These are phyloP conservation scores for Plasmodium blacklocki DNA, from an alignment of 169 alveolate species.

Conservation along the genomic window DNA sequence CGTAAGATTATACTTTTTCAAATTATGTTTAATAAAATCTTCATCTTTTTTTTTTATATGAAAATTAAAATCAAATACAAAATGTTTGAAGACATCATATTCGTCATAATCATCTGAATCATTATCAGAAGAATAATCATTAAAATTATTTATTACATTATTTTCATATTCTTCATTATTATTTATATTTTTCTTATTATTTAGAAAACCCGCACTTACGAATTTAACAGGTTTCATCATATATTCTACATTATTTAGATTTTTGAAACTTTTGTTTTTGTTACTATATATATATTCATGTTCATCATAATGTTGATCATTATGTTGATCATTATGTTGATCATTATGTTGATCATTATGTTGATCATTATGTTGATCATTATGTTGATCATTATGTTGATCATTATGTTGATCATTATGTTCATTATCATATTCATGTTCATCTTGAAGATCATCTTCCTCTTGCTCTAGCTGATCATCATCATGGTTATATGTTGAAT, in stretches of 20 bases:
- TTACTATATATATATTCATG: no score
- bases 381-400: no score
- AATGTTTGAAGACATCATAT: constrained; percentile 62
- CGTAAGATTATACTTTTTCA: constrained; percentile 49
- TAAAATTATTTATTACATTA: no score
- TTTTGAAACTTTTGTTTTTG: constrained; percentile 3
- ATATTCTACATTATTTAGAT: constrained; percentile 25
- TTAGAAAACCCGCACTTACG: constrained; percentile 69
- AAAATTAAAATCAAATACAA: constrained; percentile 52
- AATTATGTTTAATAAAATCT: constrained; percentile 47
- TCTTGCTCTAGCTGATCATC: no score
- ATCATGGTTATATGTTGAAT: no score
- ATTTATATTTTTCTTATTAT: constrained; percentile 12
- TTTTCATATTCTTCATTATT: constrained; percentile 7
- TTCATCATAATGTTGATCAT: no score
- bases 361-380: no score
- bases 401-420: no score
- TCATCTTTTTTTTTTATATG: constrained; percentile 36
- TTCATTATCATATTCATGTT: no score
- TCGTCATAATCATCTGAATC: constrained; percentile 63
- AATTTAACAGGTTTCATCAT: constrained; percentile 58
- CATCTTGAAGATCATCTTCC: no score
- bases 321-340: no score
- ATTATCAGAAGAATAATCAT: constrained; percentile 20
- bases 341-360: no score